These are phyloP conservation scores for Batrachochytrium dendrobatidis DNA, from an alignment of 371 early-diverging fungal species.

Conservation along the genomic window DNA sequence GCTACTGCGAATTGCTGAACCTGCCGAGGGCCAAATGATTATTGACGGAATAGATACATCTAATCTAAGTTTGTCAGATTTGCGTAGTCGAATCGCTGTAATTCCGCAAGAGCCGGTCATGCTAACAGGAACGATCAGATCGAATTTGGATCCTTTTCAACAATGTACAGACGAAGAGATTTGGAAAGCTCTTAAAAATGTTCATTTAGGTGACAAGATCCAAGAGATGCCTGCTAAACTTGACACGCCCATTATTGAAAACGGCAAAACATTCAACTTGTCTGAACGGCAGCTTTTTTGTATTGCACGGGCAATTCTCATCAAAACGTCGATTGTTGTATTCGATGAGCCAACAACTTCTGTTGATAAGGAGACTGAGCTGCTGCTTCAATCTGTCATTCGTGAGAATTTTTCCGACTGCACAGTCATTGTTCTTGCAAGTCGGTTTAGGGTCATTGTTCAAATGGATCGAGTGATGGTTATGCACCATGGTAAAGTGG, in stretches of 20 bases:
- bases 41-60: constrained; percentile 60
- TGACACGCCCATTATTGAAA: constrained; percentile 41
- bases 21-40: constrained; percentile 52
- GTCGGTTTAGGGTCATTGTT: constrained; percentile 32
- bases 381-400: constrained; percentile 36
- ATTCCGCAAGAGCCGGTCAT: constrained; percentile 54
- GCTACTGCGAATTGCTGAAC: constrained; percentile 59
- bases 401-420: constrained; percentile 32
- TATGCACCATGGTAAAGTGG: constrained; percentile 44
- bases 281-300: constrained; percentile 53
- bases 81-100: constrained; percentile 58
- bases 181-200: constrained; percentile 38
- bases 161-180: constrained; percentile 37
- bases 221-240: constrained; percentile 38
- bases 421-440: constrained; percentile 41
- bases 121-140: constrained; percentile 54
- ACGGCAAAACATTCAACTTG: constrained; percentile 45
- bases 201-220: constrained; percentile 43
- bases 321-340: constrained; percentile 42
- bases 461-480: constrained; percentile 43
- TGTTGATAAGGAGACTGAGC: constrained; percentile 42
- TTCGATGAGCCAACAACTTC: constrained; percentile 47
- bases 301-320: constrained; percentile 48
- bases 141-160: constrained; percentile 49
- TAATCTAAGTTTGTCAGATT: constrained; percentile 48